Evolutionary conservation across 1,139 yeast genomes (phyloP).

Genomic region (Spencermartinsiella ligniputridi): DNA sequence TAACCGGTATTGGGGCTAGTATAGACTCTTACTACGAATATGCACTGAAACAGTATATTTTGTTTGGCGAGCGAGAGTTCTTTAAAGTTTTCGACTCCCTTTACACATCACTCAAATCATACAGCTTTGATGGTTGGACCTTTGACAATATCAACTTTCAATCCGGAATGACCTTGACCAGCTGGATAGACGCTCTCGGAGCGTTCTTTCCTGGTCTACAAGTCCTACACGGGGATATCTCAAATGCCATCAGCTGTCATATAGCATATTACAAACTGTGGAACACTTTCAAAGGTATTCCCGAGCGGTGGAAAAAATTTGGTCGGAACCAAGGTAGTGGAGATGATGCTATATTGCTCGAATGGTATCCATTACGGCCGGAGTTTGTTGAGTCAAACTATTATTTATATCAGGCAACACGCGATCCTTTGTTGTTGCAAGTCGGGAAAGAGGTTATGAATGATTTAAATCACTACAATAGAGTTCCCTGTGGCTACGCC

Average conservation of each 20-base stretch:
- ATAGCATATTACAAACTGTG: constrained; percentile 69
- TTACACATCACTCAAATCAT: constrained; percentile 52
- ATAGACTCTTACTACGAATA: constrained; percentile 92
- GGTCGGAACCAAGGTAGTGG: constrained; percentile 9
- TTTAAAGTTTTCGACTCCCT: constrained; percentile 56
- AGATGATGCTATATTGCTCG: constrained; percentile 41
- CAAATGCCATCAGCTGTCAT: constrained; percentile 62
- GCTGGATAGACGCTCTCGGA: constrained; percentile 81
- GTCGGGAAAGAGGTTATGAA: constrained; percentile 63
- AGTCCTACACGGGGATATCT: constrained; percentile 70
- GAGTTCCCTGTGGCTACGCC: constrained; percentile 73
- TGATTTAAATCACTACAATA: constrained; percentile 50
- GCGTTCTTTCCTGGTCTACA: constrained; percentile 89
- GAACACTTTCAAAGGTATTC: constrained; percentile 75
- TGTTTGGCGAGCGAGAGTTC: constrained; percentile 64
- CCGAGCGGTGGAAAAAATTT: constrained; percentile 74
- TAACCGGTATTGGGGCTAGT: constrained; percentile 86
- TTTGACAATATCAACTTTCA: constrained; percentile 56
- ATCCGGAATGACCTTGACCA: constrained; percentile 47
- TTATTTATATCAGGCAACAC: constrained; percentile 76
- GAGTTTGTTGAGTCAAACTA: constrained; percentile 89
- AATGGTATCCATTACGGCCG: constrained; percentile 92
- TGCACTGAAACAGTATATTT: constrained; percentile 68
- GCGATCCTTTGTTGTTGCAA: constrained; percentile 76
- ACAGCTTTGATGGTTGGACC: constrained; percentile 50